Evolutionary conservation across 768 basidiomycete genomes (phyloP).

Genomic region (Fomitopsis serialis): DNA sequence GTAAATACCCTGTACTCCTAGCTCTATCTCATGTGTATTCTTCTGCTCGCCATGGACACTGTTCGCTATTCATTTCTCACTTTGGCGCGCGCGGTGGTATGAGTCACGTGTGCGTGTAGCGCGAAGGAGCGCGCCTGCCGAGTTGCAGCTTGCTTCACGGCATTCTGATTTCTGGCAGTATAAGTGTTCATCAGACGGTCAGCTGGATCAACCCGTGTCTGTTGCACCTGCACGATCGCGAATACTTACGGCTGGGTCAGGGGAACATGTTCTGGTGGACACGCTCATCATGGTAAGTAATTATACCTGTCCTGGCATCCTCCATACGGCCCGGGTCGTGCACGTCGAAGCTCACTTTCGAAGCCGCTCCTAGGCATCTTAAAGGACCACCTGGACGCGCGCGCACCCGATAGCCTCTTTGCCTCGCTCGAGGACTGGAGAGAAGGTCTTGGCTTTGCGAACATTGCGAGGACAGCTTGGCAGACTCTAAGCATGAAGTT

Average conservation of each 20-base stretch:
- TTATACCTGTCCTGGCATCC: no score
- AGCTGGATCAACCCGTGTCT: slow-evolving; percentile 1
- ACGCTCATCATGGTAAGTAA: not conserved
- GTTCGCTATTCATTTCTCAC: no score
- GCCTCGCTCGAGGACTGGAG: not conserved
- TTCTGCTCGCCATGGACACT: no score
- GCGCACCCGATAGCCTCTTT: not conserved
- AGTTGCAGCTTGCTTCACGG: no score
- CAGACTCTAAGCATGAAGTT: slow-evolving; percentile 19
- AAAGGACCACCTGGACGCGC: not conserved
- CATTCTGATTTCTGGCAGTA: no score
- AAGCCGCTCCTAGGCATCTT: not conserved
- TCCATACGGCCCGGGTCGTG: not conserved
- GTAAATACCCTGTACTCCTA: no score
- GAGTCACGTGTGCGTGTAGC: no score
- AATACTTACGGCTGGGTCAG: no score
- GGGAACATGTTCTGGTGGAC: not conserved
- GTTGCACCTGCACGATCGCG: not conserved
- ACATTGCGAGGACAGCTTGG: not conserved
- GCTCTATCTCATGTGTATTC: no score
- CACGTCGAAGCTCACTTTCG: not conserved
- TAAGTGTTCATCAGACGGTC: not conserved
- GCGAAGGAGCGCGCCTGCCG: no score
- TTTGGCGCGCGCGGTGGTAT: no score
- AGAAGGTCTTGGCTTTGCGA: not conserved